Base-by-base conservation (phyloP, 148 eudicot genomes). In the Amaranthus cruentus region DNA sequence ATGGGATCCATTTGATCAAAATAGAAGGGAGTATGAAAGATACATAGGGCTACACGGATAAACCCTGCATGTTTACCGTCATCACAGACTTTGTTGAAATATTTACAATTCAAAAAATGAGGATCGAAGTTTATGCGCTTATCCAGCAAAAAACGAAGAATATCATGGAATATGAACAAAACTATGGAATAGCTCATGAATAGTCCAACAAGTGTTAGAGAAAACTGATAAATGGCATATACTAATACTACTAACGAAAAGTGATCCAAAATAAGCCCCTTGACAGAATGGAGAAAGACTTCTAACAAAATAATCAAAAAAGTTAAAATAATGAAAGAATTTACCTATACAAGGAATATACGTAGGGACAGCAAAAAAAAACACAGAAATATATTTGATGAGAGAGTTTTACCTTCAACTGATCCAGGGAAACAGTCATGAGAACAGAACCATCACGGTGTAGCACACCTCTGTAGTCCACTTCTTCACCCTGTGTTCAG, bases 391-490 rank as follows among this genome's bases (percentile, higher is more conserved):
- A 68, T 50, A 61, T 18, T 46, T 54, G 63, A 66, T 28, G 7
- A 28, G 46, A 59, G 62, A 70, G 42, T 72, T 15, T 59, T 61
- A 91, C 99, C 97, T 95, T 88, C 82, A 95, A 82, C 78, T 90
- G 93, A 73, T 91, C 89, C 78, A 90, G 60, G 65, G 94, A 76
- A 81, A 88, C 89, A 69, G 91, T 82, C 97, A 95, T 88, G 81
- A 95, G 87, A 79, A 92, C 99, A 78, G 99, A 95, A 78, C 99
- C 99, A 88, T 95, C 99, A 72, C 99, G 99, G 81, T 95, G 99
- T 75, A 95, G 85, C 75, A 84, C 94, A 44, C 97, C 97, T 83
- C 99, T 84, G 66, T 84, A 95, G 79, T 95, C 99, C 68, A 95
- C 97, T 81, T 87, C 99, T 59, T 95, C 99, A 65, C 92, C 97